Evolutionary conservation across 1,139 yeast species (phyloP), one percentile per base, ranked within the genome.

Genomic region (Debaryomyces nepalensis): DNA sequence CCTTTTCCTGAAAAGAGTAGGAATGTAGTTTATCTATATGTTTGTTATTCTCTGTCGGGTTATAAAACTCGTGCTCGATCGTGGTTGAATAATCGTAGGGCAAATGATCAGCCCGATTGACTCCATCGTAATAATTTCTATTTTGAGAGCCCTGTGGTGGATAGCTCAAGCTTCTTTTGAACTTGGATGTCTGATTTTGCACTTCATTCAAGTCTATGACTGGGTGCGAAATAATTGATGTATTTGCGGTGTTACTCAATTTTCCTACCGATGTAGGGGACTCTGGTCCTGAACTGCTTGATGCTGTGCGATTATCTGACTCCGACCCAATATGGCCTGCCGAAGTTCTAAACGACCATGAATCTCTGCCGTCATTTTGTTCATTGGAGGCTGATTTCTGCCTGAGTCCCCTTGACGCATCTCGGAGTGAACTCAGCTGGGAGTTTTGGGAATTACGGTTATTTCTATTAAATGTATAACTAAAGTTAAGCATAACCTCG

Each of bases 191-290:
- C 30, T 41, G 39, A 11, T 35, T 29, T 10, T 30, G 33, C 5
- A 44, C 40, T 12, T 38, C 35, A 24, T 44, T 39, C 20, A 44
- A 37, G 26, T 44, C 44, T 23, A 44, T 41, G 6, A 36, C 14
- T 22, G 44, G 40, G 2, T 22, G 38, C 19, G 37, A 34, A 19
- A 16, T 19, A 4, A 24, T 10, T 7, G 30, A 23, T 2, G 30
- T 14, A 11, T 15, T 26, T 14, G 33, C 18, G 7, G 21, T 18
- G 6, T 16, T 23, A 14, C 31, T 29, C 6, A 22, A 14, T 10
- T 27, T 24, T 10, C n/a, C 14, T 5, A n/a, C 15, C 1, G 22
- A 19, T 5, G 10, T 6, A n/a, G 41, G 37, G n/a, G 41, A 39
- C 3, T 5, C 21, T 16, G 32, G 21, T 8, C 3, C 20, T 18